A percentile compares a stretch with the other conserved stretches of the same genome.
These are phyloP conservation scores for Galerina marginata DNA, from an alignment of 768 basidiomycete genomes.

Conservation along the genomic window DNA sequence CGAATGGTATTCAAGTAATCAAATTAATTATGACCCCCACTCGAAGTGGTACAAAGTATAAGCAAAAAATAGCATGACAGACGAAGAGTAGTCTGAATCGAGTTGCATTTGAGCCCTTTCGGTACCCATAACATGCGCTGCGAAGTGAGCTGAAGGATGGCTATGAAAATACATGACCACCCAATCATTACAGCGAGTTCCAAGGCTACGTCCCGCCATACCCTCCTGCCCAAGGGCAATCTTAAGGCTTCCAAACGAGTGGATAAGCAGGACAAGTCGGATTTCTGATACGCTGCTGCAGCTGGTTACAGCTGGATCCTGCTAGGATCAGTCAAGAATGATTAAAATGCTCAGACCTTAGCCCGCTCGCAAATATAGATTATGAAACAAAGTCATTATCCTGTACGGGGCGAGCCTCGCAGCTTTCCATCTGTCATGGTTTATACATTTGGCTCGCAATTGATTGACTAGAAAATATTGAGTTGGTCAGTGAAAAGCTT, in stretches of 20 bases:
- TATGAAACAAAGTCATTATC: slow-evolving; percentile 27
- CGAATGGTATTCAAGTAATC: too few relatives aligned
- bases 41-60: too few relatives aligned
- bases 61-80: slow-evolving; percentile 41
- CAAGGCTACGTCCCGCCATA: slow-evolving; percentile 46
- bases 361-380: slow-evolving; percentile 67
- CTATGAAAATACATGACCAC: slow-evolving; percentile 29
- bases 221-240: slow-evolving; percentile 45
- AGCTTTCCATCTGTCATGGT: slow-evolving; percentile 56
- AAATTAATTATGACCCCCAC: too few relatives aligned
- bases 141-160: slow-evolving; percentile 73
- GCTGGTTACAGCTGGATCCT: slow-evolving; percentile 60
- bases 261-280: slow-evolving; percentile 33
- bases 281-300: slow-evolving; percentile 75
- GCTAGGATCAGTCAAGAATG: slow-evolving; percentile 68
- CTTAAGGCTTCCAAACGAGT: slow-evolving; percentile 41
- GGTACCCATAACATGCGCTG: slow-evolving; percentile 45
- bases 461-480: background rate
- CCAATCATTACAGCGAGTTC: slow-evolving; percentile 65
- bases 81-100: slow-evolving; percentile 77
- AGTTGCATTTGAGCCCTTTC: slow-evolving; percentile 37
- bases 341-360: slow-evolving; percentile 81
- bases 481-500: background rate
- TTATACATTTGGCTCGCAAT: background rate
- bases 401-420: slow-evolving; percentile 71